Percentiles rank a stretch among this genome's conserved stretches.
phyloP scores from a whole-genome alignment of 805 yeast species.

The Pichia nakasei region DNA sequence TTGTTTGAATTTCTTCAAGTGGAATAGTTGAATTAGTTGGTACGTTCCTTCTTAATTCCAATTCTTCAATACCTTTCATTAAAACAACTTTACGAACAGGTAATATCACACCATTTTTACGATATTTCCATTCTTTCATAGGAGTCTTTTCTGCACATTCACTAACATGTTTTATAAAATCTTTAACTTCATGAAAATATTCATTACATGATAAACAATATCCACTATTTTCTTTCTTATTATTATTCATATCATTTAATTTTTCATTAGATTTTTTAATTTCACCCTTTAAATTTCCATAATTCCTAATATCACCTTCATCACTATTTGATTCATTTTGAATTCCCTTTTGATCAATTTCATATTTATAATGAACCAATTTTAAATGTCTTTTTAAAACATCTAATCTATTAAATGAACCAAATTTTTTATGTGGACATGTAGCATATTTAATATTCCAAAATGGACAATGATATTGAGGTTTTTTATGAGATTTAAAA shows the following conservation, averaged over 20 bases:
- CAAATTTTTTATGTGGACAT: constrained; percentile 65
- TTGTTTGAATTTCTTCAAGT: neutral
- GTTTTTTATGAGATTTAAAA: constrained; percentile 54
- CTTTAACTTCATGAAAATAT: constrained; percentile 44
- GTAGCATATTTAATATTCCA: constrained; percentile 55
- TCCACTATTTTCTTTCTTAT: constrained; percentile 39
- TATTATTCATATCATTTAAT: constrained; percentile 17
- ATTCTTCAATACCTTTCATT: neutral
- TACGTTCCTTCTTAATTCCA: constrained; percentile 1
- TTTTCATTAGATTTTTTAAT: neutral
- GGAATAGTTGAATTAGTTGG: neutral
- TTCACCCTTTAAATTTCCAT: neutral
- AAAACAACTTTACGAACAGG: constrained; percentile 17
- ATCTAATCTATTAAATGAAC: constrained; percentile 65
- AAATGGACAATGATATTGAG: constrained; percentile 64
- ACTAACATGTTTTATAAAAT: constrained; percentile 56
- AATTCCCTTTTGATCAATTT: neutral
- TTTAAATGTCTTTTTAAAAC: constrained; percentile 66
- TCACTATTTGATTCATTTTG: constrained; percentile 19
- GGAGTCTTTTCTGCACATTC: constrained; percentile 44
- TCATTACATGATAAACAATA: constrained; percentile 59
- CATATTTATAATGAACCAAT: constrained; percentile 45
- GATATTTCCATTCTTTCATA: constrained; percentile 26
- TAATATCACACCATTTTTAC: constrained; percentile 25
- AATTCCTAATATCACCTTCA: constrained; percentile 17